These are phyloP conservation scores for Monosporascus sp. DNA, from an alignment of 2,329 filamentous ascomycete genomes.

Conservation along the genomic window DNA sequence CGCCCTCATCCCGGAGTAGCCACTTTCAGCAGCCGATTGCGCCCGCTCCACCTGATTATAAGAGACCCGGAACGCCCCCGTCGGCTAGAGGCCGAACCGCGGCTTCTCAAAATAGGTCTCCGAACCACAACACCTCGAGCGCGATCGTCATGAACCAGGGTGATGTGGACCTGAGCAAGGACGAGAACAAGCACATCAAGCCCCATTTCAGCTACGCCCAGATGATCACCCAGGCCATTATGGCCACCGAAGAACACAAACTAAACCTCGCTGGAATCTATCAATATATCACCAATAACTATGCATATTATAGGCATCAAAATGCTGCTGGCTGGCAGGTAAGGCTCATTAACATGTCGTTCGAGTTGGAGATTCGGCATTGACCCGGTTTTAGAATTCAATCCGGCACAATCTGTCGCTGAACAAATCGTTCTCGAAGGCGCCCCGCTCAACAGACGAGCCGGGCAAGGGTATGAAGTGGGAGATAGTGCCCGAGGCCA, in stretches of 20 bases:
- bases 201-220: conserved; percentile 95
- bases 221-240: conserved; percentile 93
- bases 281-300: conserved; percentile 83
- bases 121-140: conserved; percentile 31
- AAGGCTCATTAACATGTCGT: conserved; percentile 24
- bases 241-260: conserved; percentile 80
- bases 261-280: conserved; percentile 91
- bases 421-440: conserved; percentile 92
- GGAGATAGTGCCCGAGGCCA: conserved; percentile 80
- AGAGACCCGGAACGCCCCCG: conserved; percentile 56
- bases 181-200: conserved; percentile 85
- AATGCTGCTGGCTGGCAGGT: conserved; percentile 81
- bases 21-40: conserved; percentile 45
- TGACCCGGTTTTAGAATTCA: conserved; percentile 61
- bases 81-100: conserved; percentile 35
- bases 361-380: conserved; percentile 3
- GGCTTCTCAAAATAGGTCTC: conserved; percentile 32
- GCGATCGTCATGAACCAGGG: conserved; percentile 43
- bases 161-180: conserved; percentile 71
- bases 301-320: conserved; percentile 88
- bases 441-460: conserved; percentile 86
- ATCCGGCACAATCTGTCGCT: conserved; percentile 95
- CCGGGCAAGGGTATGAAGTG: conserved; percentile 99
- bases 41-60: conserved; percentile 56
- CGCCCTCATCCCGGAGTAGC: conserved; percentile 19